These are phyloP conservation scores for Blastocystis sp. DNA, from an alignment of 352 stramenopile genomes.

Conservation along the genomic window DNA sequence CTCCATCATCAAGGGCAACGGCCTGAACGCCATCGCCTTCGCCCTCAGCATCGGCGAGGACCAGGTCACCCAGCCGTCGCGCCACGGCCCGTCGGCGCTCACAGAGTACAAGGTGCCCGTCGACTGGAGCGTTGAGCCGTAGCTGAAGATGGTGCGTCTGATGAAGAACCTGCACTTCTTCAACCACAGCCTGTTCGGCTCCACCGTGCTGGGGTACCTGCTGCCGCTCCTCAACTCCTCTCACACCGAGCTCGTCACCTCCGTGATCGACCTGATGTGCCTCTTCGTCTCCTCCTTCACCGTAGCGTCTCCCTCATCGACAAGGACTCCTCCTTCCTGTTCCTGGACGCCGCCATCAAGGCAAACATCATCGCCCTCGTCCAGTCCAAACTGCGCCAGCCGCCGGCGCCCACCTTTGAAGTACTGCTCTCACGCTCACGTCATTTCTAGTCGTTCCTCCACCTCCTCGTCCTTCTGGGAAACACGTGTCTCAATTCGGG, in stretches of 20 bases:
- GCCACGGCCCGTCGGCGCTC: neutral
- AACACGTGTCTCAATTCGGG: neutral
- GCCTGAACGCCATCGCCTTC: neutral
- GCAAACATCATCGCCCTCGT: conserved; percentile 19
- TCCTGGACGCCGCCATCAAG: conserved; percentile 8
- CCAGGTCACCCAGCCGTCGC: neutral
- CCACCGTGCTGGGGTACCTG: neutral
- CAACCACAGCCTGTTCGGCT: conserved; percentile 1
- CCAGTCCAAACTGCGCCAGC: neutral
- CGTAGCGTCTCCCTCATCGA: conserved; percentile 15
- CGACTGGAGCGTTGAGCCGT: neutral
- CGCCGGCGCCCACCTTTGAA: neutral
- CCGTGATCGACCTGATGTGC: conserved; percentile 27
- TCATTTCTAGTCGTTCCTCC: neutral
- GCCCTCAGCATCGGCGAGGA: neutral
- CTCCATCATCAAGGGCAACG: conserved; percentile 13
- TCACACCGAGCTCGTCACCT: conserved; percentile 2
- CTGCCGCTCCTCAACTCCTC: conserved; percentile 18
- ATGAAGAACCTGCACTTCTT: neutral
- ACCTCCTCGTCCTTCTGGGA: conserved; percentile 8
- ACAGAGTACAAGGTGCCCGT: neutral
- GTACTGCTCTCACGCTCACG: neutral
- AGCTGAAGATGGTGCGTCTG: neutral
- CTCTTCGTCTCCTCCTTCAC: neutral
- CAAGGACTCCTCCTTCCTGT: neutral